A percentile compares a stretch with the other conserved stretches of the same genome.
phyloP scores from a whole-genome alignment of 2,329 filamentous ascomycete species.

The Arthrobotrys megalospora region DNA sequence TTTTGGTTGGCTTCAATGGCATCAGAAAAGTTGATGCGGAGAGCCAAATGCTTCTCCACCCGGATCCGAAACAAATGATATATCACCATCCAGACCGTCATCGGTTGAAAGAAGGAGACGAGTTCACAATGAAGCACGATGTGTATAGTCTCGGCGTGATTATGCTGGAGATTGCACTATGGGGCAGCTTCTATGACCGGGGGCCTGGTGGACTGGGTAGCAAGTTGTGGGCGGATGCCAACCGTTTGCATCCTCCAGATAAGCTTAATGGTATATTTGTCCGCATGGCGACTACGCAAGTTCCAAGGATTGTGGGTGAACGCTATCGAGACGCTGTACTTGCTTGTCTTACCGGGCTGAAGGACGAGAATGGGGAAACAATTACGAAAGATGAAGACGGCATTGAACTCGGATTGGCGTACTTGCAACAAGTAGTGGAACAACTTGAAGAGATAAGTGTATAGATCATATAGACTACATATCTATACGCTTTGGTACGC shows the following conservation, averaged over 20 bases:
- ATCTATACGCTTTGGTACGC: too few species aligned
- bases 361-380: slow-evolving; percentile 23
- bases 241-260: slow-evolving; percentile 13
- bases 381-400: slow-evolving; percentile 19
- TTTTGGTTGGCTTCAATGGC: slow-evolving; percentile 69
- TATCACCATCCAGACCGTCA: slow-evolving; percentile 72
- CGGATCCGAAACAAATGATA: slow-evolving; percentile 68
- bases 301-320: slow-evolving; percentile 13
- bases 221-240: slow-evolving; percentile 21
- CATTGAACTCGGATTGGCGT: slow-evolving; percentile 18
- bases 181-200: slow-evolving; percentile 64
- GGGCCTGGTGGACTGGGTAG: slow-evolving; percentile 4
- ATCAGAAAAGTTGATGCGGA: slow-evolving; percentile 66
- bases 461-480: neutral
- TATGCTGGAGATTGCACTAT: slow-evolving; percentile 72
- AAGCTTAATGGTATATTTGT: slow-evolving; percentile 20
- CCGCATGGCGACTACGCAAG: slow-evolving; percentile 11
- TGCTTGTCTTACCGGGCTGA: slow-evolving; percentile 18
- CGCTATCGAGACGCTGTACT: slow-evolving; percentile 15
- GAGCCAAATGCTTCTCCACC: slow-evolving; percentile 67
- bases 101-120: slow-evolving; percentile 67
- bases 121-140: slow-evolving; percentile 72
- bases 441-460: slow-evolving; percentile 17
- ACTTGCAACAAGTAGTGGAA: slow-evolving; percentile 18
- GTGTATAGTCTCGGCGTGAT: slow-evolving; percentile 73